A percentile compares a stretch with the other conserved stretches of the same genome.
Evolutionary conservation across 331 rosid genomes (phyloP).

Genomic region (Malus hybrid): DNA sequence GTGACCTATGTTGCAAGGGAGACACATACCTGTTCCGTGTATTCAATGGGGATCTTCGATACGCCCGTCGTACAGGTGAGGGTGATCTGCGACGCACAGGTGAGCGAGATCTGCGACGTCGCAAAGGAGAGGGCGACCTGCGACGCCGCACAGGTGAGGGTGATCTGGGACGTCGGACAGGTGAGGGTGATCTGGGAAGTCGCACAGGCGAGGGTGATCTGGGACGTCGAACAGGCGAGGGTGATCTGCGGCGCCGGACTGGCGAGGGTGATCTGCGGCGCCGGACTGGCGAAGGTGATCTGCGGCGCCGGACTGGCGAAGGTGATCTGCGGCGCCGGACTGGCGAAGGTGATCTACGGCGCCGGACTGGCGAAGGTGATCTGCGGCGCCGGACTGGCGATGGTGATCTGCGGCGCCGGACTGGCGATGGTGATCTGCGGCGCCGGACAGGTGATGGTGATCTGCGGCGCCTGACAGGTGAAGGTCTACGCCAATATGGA

Average conservation of each 20-base stretch:
- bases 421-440: slow-evolving; percentile 23
- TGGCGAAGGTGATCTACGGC: neutral
- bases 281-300: too few relatives aligned
- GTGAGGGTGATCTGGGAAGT: slow-evolving; percentile 16
- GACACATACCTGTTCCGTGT: slow-evolving; percentile 36
- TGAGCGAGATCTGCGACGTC: slow-evolving; percentile 18
- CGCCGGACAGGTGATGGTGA: neutral
- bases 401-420: slow-evolving; percentile 27
- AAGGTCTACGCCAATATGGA: slow-evolving; percentile 21
- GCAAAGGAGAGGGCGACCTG: slow-evolving; percentile 20
- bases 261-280: too few relatives aligned
- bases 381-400: slow-evolving; percentile 25
- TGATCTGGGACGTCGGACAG: slow-evolving; percentile 11
- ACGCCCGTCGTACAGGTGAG: slow-evolving; percentile 9
- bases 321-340: too few relatives aligned
- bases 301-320: too few relatives aligned
- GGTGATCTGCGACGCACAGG: slow-evolving; percentile 24
- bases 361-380: slow-evolving; percentile 24
- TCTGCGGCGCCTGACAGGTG: slow-evolving; percentile 27
- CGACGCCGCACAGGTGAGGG: slow-evolving; percentile 12
- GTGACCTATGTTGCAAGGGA: slow-evolving; percentile 37
- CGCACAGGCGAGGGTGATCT: slow-evolving; percentile 20
- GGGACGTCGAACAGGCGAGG: neutral
- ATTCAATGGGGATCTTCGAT: slow-evolving; percentile 25
- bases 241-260: too few relatives aligned